Conservation (phyloP, 768 basidiomycete genomes). For the Russula lepida region DNA sequence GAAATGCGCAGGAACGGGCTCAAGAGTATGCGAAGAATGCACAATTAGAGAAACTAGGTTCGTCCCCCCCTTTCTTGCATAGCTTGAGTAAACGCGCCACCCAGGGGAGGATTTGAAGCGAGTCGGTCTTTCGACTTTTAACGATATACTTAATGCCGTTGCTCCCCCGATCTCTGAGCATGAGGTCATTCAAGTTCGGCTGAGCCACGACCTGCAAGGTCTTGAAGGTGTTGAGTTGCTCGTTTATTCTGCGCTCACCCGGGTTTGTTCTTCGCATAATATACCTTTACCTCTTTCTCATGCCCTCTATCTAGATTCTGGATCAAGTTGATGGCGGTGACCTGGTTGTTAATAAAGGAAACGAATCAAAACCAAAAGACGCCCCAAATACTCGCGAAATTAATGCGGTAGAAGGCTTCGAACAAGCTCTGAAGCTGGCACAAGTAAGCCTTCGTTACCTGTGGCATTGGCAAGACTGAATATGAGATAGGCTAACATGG, state of each 20-base stretch:
- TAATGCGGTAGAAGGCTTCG: slow-evolving; percentile 76
- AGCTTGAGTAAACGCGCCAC: slow-evolving; percentile 14
- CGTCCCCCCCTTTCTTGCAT: slow-evolving; percentile 22
- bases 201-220: slow-evolving; percentile 94
- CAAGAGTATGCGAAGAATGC: slow-evolving; percentile 70
- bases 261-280: slow-evolving; percentile 40
- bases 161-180: slow-evolving; percentile 98
- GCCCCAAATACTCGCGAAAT: slow-evolving; percentile 51
- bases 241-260: slow-evolving; percentile 80
- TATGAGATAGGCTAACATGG: slow-evolving; percentile 56
- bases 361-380: slow-evolving; percentile 66
- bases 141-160: slow-evolving; percentile 89
- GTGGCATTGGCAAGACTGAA: neutral
- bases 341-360: slow-evolving; percentile 76
- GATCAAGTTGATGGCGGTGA: slow-evolving; percentile 94
- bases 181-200: slow-evolving; percentile 93
- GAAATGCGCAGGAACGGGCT: slow-evolving; percentile 36
- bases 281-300: neutral
- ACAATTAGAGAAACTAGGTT: slow-evolving; percentile 88
- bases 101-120: slow-evolving; percentile 85
- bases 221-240: slow-evolving; percentile 92
- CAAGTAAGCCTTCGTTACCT: slow-evolving; percentile 43
- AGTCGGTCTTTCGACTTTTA: slow-evolving; percentile 80
- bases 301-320: slow-evolving; percentile 48
- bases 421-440: slow-evolving; percentile 77